These are phyloP conservation scores for Artomyces pyxidatus DNA, from an alignment of 768 basidiomycete species.

Conservation along the genomic window DNA sequence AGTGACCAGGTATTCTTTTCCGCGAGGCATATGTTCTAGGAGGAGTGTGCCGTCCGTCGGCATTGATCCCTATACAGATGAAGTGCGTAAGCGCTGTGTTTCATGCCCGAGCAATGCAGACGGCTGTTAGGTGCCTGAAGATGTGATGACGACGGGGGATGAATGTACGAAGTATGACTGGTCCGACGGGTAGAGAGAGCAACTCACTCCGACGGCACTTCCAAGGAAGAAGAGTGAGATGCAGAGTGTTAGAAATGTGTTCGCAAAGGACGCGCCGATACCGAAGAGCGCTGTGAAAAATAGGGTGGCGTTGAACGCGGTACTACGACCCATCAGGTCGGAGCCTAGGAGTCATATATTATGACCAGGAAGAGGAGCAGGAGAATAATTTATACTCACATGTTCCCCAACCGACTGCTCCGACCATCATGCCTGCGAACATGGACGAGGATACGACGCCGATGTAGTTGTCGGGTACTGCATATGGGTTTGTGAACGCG, in stretches of 20 bases:
- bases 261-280: conserved; percentile 64
- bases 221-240: conserved; percentile 79
- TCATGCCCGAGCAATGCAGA: neutral
- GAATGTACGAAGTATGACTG: no score
- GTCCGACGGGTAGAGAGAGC: neutral
- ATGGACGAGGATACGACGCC: conserved; percentile 81
- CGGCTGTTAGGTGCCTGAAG: no score
- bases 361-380: neutral
- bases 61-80: conserved; percentile 70
- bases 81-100: neutral
- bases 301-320: conserved; percentile 89
- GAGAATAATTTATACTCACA: conserved; percentile 37
- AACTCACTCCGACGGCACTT: conserved; percentile 81
- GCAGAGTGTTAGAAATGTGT: conserved; percentile 63
- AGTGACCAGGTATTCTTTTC: conserved; percentile 89
- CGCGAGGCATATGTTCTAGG: conserved; percentile 86
- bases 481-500: conserved; percentile 14
- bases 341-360: conserved; percentile 40
- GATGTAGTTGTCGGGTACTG: conserved; percentile 69
- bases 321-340: conserved; percentile 79
- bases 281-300: conserved; percentile 90
- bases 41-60: conserved; percentile 93
- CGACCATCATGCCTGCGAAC: conserved; percentile 97
- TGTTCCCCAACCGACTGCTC: conserved; percentile 87
- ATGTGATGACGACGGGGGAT: no score